A percentile compares a stretch with the other conserved stretches of the same genome.
These are phyloP conservation scores for Talaromyces sp. DNA, from an alignment of 2,329 filamentous ascomycete species.

Conservation along the genomic window DNA sequence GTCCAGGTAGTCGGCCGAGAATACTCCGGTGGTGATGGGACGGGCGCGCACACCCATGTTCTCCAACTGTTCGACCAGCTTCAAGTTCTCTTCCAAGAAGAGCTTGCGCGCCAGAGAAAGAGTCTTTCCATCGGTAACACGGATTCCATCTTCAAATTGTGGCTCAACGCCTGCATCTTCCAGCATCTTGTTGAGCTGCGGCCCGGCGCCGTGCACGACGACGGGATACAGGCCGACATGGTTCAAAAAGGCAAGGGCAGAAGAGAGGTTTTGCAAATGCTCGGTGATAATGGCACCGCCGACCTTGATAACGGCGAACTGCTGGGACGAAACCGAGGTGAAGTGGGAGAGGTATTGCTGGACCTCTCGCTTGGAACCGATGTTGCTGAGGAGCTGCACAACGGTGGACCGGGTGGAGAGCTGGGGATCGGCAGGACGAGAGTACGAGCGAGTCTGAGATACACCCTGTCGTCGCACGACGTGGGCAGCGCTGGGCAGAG, in stretches of 20 bases:
- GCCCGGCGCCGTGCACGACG: constrained; percentile 90
- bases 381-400: constrained; percentile 87
- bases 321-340: constrained; percentile 90
- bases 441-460: constrained; percentile 38
- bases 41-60: constrained; percentile 82
- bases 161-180: constrained; percentile 90
- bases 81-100: constrained; percentile 92
- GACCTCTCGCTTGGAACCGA: constrained; percentile 91
- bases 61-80: constrained; percentile 84
- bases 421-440: constrained; percentile 44
- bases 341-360: constrained; percentile 98
- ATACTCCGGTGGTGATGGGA: constrained; percentile 83
- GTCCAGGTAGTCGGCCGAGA: constrained; percentile 90
- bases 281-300: constrained; percentile 94
- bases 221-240: constrained; percentile 93
- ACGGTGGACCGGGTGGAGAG: constrained; percentile 72
- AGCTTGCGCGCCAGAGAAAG: constrained; percentile 84
- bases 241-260: constrained; percentile 84
- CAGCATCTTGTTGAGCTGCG: constrained; percentile 87
- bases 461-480: constrained; percentile 14
- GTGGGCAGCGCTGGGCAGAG: constrained; percentile 21
- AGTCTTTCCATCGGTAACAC: constrained; percentile 93
- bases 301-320: constrained; percentile 98
- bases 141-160: constrained; percentile 92
- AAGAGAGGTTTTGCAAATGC: constrained; percentile 85